Conservation (phyloP, 106 monocot species). For the Allium sativum region DNA sequence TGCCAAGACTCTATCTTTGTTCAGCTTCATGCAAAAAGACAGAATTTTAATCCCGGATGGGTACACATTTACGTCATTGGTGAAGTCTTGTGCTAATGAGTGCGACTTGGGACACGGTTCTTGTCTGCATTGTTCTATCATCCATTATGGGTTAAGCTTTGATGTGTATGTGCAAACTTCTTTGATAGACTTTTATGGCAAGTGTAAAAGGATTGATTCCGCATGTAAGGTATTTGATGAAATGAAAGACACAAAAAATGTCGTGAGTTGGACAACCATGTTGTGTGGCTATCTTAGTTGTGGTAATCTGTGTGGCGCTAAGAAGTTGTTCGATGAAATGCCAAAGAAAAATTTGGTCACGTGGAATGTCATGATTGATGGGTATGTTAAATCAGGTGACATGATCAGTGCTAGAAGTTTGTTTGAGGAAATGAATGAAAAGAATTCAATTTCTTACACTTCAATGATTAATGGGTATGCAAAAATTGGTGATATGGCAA, state of each 20-base stretch:
- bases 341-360: slow-evolving; percentile 41
- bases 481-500: slow-evolving; percentile 58
- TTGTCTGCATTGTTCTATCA: slow-evolving; percentile 26
- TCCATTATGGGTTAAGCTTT: slow-evolving; percentile 38
- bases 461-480: slow-evolving; percentile 56
- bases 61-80: slow-evolving; percentile 60
- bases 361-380: slow-evolving; percentile 67
- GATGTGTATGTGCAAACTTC: slow-evolving; percentile 53
- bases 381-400: slow-evolving; percentile 56
- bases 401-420: slow-evolving; percentile 26
- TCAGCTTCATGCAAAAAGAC: slow-evolving; percentile 13
- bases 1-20: slow-evolving; percentile 22
- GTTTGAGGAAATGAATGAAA: slow-evolving; percentile 59
- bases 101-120: slow-evolving; percentile 16
- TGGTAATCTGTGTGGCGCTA: slow-evolving; percentile 22
- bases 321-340: slow-evolving; percentile 56
- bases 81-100: slow-evolving; percentile 32
- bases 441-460: slow-evolving; percentile 40
- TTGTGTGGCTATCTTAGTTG: slow-evolving; percentile 23
- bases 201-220: slow-evolving; percentile 18
- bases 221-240: slow-evolving; percentile 44
- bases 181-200: slow-evolving; percentile 64
- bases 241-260: slow-evolving; percentile 22
- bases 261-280: slow-evolving; percentile 64
- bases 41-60: slow-evolving; percentile 24